A percentile compares a stretch with the other conserved stretches of the same genome.
These are phyloP conservation scores for Cinchona pubescens DNA, from an alignment of 257 asterid species.

Conservation along the genomic window DNA sequence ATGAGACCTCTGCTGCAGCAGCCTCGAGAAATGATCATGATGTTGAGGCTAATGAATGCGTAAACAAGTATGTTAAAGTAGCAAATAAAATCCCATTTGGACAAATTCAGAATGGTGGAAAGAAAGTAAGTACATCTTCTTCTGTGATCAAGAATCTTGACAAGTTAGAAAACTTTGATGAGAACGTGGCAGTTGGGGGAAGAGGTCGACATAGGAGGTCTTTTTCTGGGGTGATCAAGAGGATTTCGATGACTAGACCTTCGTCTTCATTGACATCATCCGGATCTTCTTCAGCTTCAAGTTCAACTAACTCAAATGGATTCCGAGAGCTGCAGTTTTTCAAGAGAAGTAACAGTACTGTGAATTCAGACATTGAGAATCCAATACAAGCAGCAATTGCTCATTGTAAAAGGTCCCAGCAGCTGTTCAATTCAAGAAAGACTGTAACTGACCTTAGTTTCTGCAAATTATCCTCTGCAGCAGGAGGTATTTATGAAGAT, in stretches of 20 bases:
- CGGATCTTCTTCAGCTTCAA: constrained; percentile 33
- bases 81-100: constrained; percentile 41
- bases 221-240: constrained; percentile 68
- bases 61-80: constrained; percentile 13
- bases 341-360: constrained; percentile 45
- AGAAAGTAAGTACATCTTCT: constrained; percentile 8
- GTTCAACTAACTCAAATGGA: constrained; percentile 30
- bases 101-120: constrained; percentile 36
- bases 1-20: constrained; percentile 29
- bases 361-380: constrained; percentile 56
- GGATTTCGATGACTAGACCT: constrained; percentile 44
- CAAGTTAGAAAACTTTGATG: constrained; percentile 27
- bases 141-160: constrained; percentile 15
- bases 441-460: constrained; percentile 33
- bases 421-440: constrained; percentile 33
- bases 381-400: constrained; percentile 95
- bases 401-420: constrained; percentile 76
- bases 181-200: constrained; percentile 13
- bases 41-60: constrained; percentile 20
- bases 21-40: constrained; percentile 21
- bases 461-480: constrained; percentile 41
- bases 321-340: constrained; percentile 31
- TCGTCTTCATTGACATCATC: constrained; percentile 29
- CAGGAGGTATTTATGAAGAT: constrained; percentile 36
- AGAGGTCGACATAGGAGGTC: constrained; percentile 60